A percentile compares a stretch with the other conserved stretches of the same genome.
phyloP scores from a whole-genome alignment of 1,284 basidiomycete genomes.

The Cryptococcus deneoformans region DNA sequence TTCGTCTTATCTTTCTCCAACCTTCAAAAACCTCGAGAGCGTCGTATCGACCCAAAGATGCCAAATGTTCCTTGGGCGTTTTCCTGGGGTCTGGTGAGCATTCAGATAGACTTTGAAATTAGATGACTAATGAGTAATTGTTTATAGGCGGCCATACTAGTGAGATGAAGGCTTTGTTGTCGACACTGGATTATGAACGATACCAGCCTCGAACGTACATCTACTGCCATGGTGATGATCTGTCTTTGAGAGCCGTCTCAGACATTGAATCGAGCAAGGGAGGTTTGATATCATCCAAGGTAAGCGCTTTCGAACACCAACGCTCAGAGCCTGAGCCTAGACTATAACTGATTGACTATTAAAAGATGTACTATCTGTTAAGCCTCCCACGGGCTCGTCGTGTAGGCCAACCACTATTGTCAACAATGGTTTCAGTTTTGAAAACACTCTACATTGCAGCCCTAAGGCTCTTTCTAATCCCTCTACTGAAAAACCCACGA shows the following conservation, averaged over 20 bases:
- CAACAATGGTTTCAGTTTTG: slow-evolving; percentile 63
- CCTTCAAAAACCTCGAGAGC: slow-evolving; percentile 7
- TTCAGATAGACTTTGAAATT: neutral
- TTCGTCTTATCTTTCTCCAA: slow-evolving; percentile 26
- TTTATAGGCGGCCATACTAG: slow-evolving; percentile 84
- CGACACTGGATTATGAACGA: slow-evolving; percentile 68
- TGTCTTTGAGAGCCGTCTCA: slow-evolving; percentile 49
- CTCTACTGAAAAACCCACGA: neutral
- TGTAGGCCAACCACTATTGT: slow-evolving; percentile 73
- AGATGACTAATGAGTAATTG: neutral
- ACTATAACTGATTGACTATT: neutral
- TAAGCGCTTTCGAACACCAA: neutral
- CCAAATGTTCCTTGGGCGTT: slow-evolving; percentile 53
- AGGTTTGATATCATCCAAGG: neutral
- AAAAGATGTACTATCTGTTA: slow-evolving; percentile 52
- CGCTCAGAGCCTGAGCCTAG: no score
- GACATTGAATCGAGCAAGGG: slow-evolving; percentile 59
- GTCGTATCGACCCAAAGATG: neutral
- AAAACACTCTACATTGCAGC: slow-evolving; percentile 61
- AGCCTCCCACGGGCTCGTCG: slow-evolving; percentile 77
- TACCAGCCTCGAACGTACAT: slow-evolving; percentile 80
- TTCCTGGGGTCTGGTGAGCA: slow-evolving; percentile 61
- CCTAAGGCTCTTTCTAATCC: slow-evolving; percentile 32
- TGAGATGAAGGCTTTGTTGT: slow-evolving; percentile 77
- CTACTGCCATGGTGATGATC: slow-evolving; percentile 72